Conservation (phyloP, 257 asterid species). For the Datura wrightii region DNA sequence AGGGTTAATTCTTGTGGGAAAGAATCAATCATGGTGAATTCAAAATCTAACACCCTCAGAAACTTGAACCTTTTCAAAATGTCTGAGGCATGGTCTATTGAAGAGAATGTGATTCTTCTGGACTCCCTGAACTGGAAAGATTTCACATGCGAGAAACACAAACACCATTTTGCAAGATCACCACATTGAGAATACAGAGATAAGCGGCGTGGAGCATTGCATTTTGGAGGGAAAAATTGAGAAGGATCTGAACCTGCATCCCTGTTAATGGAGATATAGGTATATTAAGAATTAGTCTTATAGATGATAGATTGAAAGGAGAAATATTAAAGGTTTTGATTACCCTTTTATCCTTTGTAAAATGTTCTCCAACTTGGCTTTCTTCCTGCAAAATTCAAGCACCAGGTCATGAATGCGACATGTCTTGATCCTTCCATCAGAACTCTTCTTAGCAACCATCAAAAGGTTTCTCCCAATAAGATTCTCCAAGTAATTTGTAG, state of each 20-base stretch:
- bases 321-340: neutral
- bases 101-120: neutral
- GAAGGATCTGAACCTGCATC: neutral
- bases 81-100: neutral
- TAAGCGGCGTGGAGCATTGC: neutral
- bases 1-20: constrained; percentile 26
- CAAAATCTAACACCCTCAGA: constrained; percentile 31
- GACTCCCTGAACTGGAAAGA: constrained; percentile 25
- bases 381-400: constrained; percentile 24
- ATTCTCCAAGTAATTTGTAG: constrained; percentile 30
- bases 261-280: neutral
- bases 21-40: neutral
- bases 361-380: constrained; percentile 1
- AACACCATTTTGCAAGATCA: neutral
- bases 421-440: constrained; percentile 32
- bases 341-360: neutral
- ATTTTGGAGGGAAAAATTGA: neutral
- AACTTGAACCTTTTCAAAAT: neutral
- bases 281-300: neutral
- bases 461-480: constrained; percentile 33
- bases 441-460: constrained; percentile 16
- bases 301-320: neutral
- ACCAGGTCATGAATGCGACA: constrained; percentile 34
- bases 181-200: neutral
- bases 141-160: neutral